Percentiles rank a stretch among this genome's conserved stretches.
Conservation (phyloP, 1,284 basidiomycete species). For the Cutaneotrichosporon curvatum region DNA sequence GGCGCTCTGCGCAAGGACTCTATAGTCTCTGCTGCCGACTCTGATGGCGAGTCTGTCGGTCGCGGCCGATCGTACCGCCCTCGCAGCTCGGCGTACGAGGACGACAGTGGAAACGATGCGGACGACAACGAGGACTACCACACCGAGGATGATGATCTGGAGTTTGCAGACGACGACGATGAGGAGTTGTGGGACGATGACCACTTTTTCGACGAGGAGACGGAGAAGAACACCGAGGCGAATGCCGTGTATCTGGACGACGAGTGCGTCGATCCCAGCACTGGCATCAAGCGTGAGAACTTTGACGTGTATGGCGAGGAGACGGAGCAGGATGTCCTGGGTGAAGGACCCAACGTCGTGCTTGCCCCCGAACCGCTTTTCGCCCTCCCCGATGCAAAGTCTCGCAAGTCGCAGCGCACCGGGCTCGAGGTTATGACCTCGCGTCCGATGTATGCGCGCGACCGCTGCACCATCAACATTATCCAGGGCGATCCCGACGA, state of each 20-base stretch:
- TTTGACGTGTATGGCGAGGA: slow-evolving; percentile 49
- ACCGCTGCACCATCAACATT: slow-evolving; percentile 83
- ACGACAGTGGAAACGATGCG: slow-evolving; percentile 28
- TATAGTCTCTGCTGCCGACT: slow-evolving; percentile 56
- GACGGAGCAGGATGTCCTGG: slow-evolving; percentile 43
- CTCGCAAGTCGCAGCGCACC: slow-evolving; percentile 30
- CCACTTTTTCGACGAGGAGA: slow-evolving; percentile 67
- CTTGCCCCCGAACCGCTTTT: slow-evolving; percentile 42
- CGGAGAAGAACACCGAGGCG: slow-evolving; percentile 61
- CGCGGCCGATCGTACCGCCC: slow-evolving; percentile 45
- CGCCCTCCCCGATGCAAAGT: slow-evolving; percentile 17
- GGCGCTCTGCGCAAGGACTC: slow-evolving; percentile 57
- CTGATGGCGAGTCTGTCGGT: slow-evolving; percentile 49
- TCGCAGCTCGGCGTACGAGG: slow-evolving; percentile 41
- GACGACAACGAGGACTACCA: slow-evolving; percentile 46
- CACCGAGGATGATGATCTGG: slow-evolving; percentile 13
- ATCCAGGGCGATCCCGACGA: slow-evolving; percentile 71
- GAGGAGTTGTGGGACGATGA: slow-evolving; percentile 46
- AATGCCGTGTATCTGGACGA: slow-evolving; percentile 54
- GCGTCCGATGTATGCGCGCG: slow-evolving; percentile 77
- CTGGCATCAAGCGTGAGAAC: slow-evolving; percentile 2
- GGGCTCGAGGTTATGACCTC: slow-evolving; percentile 54
- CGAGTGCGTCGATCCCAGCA: not conserved
- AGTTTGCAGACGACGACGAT: slow-evolving; percentile 27
- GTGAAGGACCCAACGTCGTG: slow-evolving; percentile 72